Conservation (phyloP, 2,329 filamentous ascomycete species). For the Penicillium sp. region DNA sequence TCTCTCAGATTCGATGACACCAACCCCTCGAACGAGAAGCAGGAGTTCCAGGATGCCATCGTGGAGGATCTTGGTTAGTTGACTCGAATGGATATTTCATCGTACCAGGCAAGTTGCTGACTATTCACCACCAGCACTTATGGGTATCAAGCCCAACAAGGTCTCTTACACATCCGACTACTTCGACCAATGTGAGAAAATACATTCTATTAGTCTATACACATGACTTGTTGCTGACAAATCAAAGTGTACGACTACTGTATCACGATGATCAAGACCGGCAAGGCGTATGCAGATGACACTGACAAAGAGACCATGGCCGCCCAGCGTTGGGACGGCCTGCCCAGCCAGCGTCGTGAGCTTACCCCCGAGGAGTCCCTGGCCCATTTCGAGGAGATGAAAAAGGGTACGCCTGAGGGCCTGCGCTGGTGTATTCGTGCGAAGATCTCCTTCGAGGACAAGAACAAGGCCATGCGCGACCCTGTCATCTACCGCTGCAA, state of each 20-base stretch:
- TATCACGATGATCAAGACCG: slow-evolving; percentile 78
- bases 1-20: slow-evolving; percentile 75
- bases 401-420: slow-evolving; percentile 75
- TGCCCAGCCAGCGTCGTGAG: slow-evolving; percentile 78
- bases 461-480: slow-evolving; percentile 93
- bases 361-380: slow-evolving; percentile 79
- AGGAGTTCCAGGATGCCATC: slow-evolving; percentile 93
- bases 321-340: slow-evolving; percentile 77
- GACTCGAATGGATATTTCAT: neutral
- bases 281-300: slow-evolving; percentile 91
- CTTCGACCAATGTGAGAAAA: slow-evolving; percentile 65
- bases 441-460: slow-evolving; percentile 86
- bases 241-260: slow-evolving; percentile 71
- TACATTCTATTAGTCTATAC: neutral
- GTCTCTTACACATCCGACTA: slow-evolving; percentile 93
- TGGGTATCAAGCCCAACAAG: slow-evolving; percentile 86
- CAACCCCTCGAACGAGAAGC: slow-evolving; percentile 95
- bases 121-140: slow-evolving; percentile 54
- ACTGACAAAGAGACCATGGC: slow-evolving; percentile 88
- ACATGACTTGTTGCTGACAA: neutral
- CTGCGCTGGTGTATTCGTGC: slow-evolving; percentile 87
- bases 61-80: slow-evolving; percentile 69
- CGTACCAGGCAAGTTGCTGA: neutral
- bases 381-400: slow-evolving; percentile 90
- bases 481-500: slow-evolving; percentile 98